Percentiles rank a stretch among this genome's conserved stretches.
Evolutionary conservation across 164 flowering plant species (phyloP).

Genomic region (Nelumbo lutea): DNA sequence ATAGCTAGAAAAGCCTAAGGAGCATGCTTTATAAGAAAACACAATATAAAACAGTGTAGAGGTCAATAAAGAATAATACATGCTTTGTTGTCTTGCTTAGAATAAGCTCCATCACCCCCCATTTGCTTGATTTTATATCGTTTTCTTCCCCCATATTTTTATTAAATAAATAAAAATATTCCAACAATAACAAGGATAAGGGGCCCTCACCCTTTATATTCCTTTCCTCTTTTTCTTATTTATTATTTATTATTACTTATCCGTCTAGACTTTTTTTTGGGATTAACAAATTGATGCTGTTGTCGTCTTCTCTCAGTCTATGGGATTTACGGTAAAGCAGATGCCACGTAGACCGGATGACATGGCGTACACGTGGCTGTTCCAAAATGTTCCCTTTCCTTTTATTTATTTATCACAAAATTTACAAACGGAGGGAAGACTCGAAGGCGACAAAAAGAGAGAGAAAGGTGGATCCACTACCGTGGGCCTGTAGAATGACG

Average conservation of each 20-base stretch:
- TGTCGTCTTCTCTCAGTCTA: neutral
- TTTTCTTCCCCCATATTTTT: neutral
- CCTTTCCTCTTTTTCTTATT: neutral
- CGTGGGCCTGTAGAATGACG: neutral
- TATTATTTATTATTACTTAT: neutral
- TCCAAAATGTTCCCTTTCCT: neutral
- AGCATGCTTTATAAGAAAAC: conserved; percentile 7
- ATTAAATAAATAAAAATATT: too few species aligned
- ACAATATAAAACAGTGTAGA: neutral
- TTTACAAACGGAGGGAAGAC: neutral
- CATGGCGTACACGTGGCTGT: conserved; percentile 12
- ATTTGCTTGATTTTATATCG: neutral
- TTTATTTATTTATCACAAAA: neutral
- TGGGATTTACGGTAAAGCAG: too few species aligned
- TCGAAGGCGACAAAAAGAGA: neutral
- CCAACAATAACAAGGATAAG: neutral
- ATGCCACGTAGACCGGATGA: neutral
- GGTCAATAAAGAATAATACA: conserved; percentile 8
- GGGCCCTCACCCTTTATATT: neutral
- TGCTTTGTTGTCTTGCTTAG: conserved; percentile 5
- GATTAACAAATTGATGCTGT: neutral
- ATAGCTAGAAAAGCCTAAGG: conserved; percentile 10
- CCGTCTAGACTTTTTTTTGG: too few species aligned
- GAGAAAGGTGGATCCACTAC: neutral
- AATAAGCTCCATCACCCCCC: neutral